Conservation (phyloP, 169 alveolate species). For the Miamiensis avidus region DNA sequence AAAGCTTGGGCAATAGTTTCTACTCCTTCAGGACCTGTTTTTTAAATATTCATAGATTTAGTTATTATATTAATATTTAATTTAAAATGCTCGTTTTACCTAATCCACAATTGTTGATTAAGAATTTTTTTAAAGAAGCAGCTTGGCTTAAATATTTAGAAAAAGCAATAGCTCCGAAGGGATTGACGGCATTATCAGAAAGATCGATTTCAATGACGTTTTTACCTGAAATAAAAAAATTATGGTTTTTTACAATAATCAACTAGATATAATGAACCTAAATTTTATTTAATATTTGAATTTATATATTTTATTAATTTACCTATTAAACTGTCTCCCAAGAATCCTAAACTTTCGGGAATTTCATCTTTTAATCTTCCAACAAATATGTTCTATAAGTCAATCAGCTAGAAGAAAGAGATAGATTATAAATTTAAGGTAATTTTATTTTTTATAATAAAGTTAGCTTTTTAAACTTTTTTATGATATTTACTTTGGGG, state of each 20-base stretch:
- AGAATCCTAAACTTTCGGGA: conserved; percentile 35
- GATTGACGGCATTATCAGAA: conserved; percentile 53
- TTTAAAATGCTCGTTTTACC: conserved; percentile 29
- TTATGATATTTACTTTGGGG: conserved; percentile 6
- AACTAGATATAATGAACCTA: too few species aligned
- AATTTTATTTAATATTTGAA: too few species aligned
- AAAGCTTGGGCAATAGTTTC: conserved; percentile 33
- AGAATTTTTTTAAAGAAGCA: conserved; percentile 20
- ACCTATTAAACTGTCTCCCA: conserved; percentile 38
- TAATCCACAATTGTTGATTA: conserved; percentile 43
- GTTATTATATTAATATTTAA: too few species aligned
- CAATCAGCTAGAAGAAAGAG: conserved; percentile 28
- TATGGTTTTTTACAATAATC: too few species aligned
- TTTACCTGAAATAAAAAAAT: background rate
- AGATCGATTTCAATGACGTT: conserved; percentile 38
- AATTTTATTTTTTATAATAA: background rate
- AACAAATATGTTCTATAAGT: conserved; percentile 41
- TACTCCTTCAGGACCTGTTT: conserved; percentile 22
- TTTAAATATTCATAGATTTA: too few species aligned
- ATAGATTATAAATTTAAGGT: background rate
- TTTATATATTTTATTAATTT: too few species aligned
- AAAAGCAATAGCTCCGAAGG: conserved; percentile 51
- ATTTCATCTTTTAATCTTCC: conserved; percentile 42
- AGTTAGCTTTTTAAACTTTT: too few species aligned
- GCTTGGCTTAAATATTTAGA: conserved; percentile 41